phyloP scores from a whole-genome alignment of 371 early-diverging fungal species.

The Mortierella sp. region DNA sequence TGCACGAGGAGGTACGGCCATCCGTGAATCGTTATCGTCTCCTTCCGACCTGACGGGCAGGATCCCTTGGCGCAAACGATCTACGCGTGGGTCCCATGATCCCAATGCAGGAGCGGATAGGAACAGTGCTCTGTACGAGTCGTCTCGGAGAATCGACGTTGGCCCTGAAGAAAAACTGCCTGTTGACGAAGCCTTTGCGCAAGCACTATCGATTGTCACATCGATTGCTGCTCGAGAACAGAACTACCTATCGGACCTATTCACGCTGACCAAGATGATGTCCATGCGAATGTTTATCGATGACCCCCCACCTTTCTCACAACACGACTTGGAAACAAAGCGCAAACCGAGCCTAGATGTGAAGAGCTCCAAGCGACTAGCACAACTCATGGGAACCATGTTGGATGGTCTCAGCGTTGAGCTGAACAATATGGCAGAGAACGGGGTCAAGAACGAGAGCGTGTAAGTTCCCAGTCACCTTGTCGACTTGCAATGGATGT shows the following conservation, averaged over 20 bases:
- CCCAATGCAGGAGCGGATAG: not conserved
- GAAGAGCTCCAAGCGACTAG: slow-evolving; percentile 47
- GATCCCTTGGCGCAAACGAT: slow-evolving; percentile 51
- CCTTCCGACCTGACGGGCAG: slow-evolving; percentile 43
- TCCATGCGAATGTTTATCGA: slow-evolving; percentile 66
- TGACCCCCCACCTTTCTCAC: slow-evolving; percentile 40
- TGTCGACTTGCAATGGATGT: not conserved
- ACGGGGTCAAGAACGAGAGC: slow-evolving; percentile 81
- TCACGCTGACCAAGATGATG: slow-evolving; percentile 58
- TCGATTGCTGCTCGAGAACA: slow-evolving; percentile 45
- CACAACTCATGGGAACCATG: slow-evolving; percentile 77
- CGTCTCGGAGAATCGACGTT: slow-evolving; percentile 55
- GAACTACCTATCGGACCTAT: slow-evolving; percentile 47
- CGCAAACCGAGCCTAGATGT: slow-evolving; percentile 39
- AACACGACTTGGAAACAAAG: slow-evolving; percentile 33
- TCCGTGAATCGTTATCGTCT: slow-evolving; percentile 51
- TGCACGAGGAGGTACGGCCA: slow-evolving; percentile 40
- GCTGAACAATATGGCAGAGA: slow-evolving; percentile 77
- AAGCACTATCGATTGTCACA: slow-evolving; percentile 37
- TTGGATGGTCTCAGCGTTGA: slow-evolving; percentile 84
- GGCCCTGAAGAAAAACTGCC: slow-evolving; percentile 61
- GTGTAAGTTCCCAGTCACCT: slow-evolving; percentile 59
- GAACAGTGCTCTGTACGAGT: slow-evolving; percentile 28
- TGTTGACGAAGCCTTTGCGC: slow-evolving; percentile 65
- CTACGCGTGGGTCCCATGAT: slow-evolving; percentile 32